Evolutionary conservation across 2,329 filamentous ascomycete species (phyloP), one percentile per base, ranked within the genome.

Genomic region (Pyrenophora seminiperda): DNA sequence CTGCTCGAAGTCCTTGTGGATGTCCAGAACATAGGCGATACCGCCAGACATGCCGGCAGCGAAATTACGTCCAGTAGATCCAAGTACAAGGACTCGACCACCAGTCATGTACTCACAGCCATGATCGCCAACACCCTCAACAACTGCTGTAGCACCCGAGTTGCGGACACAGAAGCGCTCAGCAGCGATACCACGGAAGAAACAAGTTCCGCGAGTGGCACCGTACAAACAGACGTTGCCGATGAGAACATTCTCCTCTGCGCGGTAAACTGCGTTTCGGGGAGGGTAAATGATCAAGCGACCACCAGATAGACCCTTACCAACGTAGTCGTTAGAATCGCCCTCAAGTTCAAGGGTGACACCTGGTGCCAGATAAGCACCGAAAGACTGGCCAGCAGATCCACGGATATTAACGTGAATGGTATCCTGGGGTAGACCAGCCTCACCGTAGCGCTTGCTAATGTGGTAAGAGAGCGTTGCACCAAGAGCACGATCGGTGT

Each of bases 81-180:
- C 93, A 39, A 97, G 83, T 67, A 96, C 83, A 58, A 97, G 79
- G 41, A 97, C 82, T 70, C 92, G 90, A 71, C 93, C 93, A 72
- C 93, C 93, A 67, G 93, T 97, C 93, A 97, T 97, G 83, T 97
- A 97, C 81, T 97, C 93, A 72, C 92, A 97, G 56, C 91, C 90
- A 73, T 97, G 93, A 74, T 97, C 93, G 81, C 93, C 93, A 59
- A 96, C 84, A 77, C 93, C 93, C 76, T 97, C 93, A 56, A 97
- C 92, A 59, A 97, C 90, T n/a, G 93, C 91, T 20, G 88, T 96
- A 41, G 90, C 93, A 77, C 93, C 93, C 1, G 93, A 97, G 80
- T 97, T 97, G 63, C 93, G 89, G 60, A 97, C 93, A 55, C 91
- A 92, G 73, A 97, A 97, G 68, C 93, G 90, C 80, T 97, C 93